phyloP scores from a whole-genome alignment of 2,329 filamentous ascomycete genomes.

The Cladosporium halotolerans region DNA sequence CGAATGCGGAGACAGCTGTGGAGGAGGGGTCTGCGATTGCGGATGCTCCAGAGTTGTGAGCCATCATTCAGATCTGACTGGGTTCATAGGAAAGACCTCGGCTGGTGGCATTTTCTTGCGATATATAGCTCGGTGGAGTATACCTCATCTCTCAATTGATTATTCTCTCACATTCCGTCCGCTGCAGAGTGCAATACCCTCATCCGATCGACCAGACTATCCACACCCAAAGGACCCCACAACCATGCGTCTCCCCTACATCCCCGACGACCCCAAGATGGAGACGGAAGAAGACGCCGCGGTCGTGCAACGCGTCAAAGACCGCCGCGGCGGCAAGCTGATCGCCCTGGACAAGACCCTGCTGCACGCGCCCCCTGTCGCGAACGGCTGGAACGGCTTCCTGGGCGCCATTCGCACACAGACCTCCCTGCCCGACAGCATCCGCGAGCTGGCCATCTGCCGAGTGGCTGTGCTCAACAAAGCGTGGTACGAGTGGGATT shows the following conservation, averaged over 20 bases:
- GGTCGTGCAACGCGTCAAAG: conserved; percentile 46
- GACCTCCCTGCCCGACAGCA: conserved; percentile 42
- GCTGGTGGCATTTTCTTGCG: too few relatives aligned
- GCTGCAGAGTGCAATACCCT: neutral
- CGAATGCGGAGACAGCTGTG: neutral
- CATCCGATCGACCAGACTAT: neutral
- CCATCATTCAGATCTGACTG: too few relatives aligned
- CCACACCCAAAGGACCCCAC: neutral
- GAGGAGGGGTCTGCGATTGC: neutral
- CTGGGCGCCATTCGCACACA: conserved; percentile 50
- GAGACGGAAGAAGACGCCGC: conserved; percentile 42
- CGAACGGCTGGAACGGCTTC: conserved; percentile 55
- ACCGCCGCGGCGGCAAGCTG: conserved; percentile 45
- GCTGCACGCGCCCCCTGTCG: conserved; percentile 49
- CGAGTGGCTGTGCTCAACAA: conserved; percentile 73
- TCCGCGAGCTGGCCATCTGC: conserved; percentile 74
- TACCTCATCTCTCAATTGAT: too few relatives aligned
- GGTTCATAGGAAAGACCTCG: too few relatives aligned
- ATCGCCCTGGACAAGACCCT: conserved; percentile 50
- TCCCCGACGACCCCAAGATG: conserved; percentile 45
- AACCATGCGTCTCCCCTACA: conserved; percentile 51
- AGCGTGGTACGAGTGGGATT: conserved; percentile 80
- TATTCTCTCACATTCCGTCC: too few relatives aligned
- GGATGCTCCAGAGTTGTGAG: too few relatives aligned
- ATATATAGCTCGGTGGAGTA: too few relatives aligned